These are phyloP conservation scores for Peronospora destructor DNA, from an alignment of 352 stramenopile species.

Conservation along the genomic window DNA sequence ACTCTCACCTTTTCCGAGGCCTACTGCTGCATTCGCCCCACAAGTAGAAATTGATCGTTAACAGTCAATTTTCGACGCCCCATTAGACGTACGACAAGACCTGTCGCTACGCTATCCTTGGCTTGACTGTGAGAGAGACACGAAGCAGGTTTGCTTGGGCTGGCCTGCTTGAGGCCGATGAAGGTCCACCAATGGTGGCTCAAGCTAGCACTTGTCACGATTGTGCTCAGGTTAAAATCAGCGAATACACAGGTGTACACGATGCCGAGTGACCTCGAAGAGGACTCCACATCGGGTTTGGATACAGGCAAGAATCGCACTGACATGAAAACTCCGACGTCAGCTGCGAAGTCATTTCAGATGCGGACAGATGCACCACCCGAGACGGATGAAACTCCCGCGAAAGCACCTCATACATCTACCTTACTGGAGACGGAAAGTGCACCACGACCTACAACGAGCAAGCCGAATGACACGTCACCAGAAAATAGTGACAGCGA, in stretches of 20 bases:
- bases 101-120: background rate
- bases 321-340: constrained; percentile 8
- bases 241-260: constrained; percentile 22
- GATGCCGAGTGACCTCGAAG: constrained; percentile 14
- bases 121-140: background rate
- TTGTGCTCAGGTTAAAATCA: constrained; percentile 2
- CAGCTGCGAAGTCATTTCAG: constrained; percentile 11
- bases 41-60: constrained; percentile 17
- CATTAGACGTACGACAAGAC: constrained; percentile 9
- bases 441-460: background rate
- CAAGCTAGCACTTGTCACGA: constrained; percentile 13
- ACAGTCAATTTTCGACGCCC: background rate
- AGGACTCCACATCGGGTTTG: background rate
- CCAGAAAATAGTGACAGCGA: background rate
- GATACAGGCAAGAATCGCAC: constrained; percentile 1
- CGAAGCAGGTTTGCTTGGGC: constrained; percentile 5
- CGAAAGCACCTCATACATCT: background rate
- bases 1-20: constrained; percentile 17
- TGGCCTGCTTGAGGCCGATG: constrained; percentile 13
- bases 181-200: constrained; percentile 24
- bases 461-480: background rate
- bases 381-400: background rate
- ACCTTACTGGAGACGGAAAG: background rate
- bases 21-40: constrained; percentile 5
- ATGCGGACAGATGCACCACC: constrained; percentile 13